Conservation (phyloP, 2,329 filamentous ascomycete species). For the Teratosphaeriaceae sp. region DNA sequence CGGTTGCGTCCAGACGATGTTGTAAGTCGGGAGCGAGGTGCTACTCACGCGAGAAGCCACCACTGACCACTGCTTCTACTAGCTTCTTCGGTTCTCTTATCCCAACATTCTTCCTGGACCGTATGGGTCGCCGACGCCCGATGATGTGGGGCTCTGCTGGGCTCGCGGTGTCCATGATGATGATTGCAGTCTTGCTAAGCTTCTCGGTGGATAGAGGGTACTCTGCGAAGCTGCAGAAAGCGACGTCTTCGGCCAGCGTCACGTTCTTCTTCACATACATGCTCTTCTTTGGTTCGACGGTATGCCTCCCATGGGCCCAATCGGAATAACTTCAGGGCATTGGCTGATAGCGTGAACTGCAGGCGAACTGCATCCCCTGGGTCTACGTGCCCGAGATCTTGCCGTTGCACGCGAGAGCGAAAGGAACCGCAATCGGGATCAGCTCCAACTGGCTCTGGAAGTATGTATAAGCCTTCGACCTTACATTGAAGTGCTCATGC, state of each 20-base stretch:
- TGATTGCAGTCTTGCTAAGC: slow-evolving; percentile 35
- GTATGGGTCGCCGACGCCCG: slow-evolving; percentile 29
- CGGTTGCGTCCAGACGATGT: slow-evolving; percentile 38
- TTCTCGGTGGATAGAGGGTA: slow-evolving; percentile 30
- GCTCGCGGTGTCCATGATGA: slow-evolving; percentile 35
- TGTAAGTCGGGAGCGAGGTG: too few species aligned
- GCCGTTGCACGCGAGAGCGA: slow-evolving; percentile 43
- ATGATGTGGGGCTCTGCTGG: slow-evolving; percentile 29
- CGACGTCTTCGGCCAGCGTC: slow-evolving; percentile 40
- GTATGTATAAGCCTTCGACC: slow-evolving; percentile 4
- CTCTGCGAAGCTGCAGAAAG: slow-evolving; percentile 29
- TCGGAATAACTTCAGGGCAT: too few species aligned
- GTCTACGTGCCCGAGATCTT: slow-evolving; percentile 46
- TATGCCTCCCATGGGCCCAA: too few species aligned
- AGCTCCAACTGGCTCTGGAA: slow-evolving; percentile 44
- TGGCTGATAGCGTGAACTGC: too few species aligned
- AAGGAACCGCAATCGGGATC: slow-evolving; percentile 45
- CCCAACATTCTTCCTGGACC: slow-evolving; percentile 42
- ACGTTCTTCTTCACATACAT: slow-evolving; percentile 44
- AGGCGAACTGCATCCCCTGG: slow-evolving; percentile 45
- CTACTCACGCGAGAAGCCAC: too few species aligned
- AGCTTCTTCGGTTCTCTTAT: slow-evolving; percentile 36
- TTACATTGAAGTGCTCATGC: background rate
- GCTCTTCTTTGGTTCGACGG: slow-evolving; percentile 14
- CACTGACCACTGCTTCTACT: slow-evolving; percentile 10